These are phyloP conservation scores for Suillus subaureus DNA, from an alignment of 768 basidiomycete species.

Conservation along the genomic window DNA sequence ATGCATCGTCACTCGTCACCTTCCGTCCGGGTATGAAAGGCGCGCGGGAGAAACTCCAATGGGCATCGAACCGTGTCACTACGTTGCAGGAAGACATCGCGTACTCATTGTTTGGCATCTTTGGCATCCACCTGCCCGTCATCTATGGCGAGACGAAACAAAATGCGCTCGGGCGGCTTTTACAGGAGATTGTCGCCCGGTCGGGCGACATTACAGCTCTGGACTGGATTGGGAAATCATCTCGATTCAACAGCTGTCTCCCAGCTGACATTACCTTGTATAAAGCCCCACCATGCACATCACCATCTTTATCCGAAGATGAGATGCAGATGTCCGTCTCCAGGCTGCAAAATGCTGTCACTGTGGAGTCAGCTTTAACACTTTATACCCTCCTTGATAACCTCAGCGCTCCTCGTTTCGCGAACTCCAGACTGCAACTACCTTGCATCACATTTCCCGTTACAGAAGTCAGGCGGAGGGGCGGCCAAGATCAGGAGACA, in stretches of 20 bases:
- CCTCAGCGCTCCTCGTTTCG: not conserved
- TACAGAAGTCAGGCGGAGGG: not conserved
- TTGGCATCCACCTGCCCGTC: not conserved
- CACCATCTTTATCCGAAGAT: not conserved
- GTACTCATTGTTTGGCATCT: not conserved
- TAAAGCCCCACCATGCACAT: not conserved
- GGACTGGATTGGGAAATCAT: constrained; percentile 1
- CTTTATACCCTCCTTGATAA: not conserved
- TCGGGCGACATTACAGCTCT: not conserved
- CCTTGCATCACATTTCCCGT: not conserved
- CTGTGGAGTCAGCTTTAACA: not conserved
- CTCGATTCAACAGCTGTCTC: not conserved
- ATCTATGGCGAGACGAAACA: not conserved
- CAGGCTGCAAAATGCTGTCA: not conserved
- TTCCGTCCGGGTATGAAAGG: not conserved
- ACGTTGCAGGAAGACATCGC: not conserved
- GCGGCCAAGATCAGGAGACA: not conserved
- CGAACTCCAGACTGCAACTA: not conserved
- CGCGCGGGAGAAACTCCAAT: not conserved
- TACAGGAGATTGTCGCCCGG: not conserved
- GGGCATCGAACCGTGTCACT: not conserved
- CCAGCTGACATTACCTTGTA: constrained; percentile 2
- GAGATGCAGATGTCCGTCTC: not conserved
- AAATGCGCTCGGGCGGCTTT: not conserved
- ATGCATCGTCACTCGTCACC: not conserved